These are phyloP conservation scores for Sporopachydermia lactativora DNA, from an alignment of 805 yeast species.

Conservation along the genomic window DNA sequence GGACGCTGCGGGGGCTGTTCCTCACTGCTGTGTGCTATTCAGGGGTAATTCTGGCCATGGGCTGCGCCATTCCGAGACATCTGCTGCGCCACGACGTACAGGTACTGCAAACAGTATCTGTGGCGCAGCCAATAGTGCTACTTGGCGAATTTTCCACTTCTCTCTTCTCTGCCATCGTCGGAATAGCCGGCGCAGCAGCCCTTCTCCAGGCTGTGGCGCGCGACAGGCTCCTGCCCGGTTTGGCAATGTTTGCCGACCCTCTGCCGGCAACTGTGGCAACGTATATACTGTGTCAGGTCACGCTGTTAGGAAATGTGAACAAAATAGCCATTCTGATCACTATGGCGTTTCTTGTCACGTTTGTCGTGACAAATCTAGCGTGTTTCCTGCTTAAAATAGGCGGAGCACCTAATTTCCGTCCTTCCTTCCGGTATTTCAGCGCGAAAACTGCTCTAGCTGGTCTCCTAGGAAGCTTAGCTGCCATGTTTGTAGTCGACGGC, in stretches of 20 bases:
- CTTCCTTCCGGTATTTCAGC: constrained; percentile 81
- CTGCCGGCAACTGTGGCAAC: constrained; percentile 55
- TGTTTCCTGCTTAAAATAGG: constrained; percentile 80
- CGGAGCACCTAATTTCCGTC: constrained; percentile 96
- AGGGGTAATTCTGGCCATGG: constrained; percentile 70
- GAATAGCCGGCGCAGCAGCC: constrained; percentile 90
- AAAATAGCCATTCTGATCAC: constrained; percentile 91
- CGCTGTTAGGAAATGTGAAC: constrained; percentile 81
- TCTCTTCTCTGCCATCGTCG: constrained; percentile 85
- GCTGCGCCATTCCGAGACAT: constrained; percentile 66
- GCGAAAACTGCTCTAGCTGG: constrained; percentile 74
- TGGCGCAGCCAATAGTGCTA: constrained; percentile 53
- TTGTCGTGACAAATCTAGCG: constrained; percentile 85
- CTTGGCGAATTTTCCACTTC: constrained; percentile 90
- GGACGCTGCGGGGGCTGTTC: constrained; percentile 73
- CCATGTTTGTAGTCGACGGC: constrained; percentile 95
- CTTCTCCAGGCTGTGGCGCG: constrained; percentile 83
- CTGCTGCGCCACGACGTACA: constrained; percentile 68
- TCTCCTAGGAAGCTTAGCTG: constrained; percentile 48
- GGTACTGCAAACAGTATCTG: constrained; percentile 68
- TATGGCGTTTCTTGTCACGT: constrained; percentile 95
- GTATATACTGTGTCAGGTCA: constrained; percentile 72
- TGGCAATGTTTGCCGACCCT: constrained; percentile 44
- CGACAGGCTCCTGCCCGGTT: constrained; percentile 78
- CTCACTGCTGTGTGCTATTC: constrained; percentile 68